Evolutionary conservation across 2,329 filamentous ascomycete genomes (phyloP).

Genomic region (Beauveria rudraprayagi): DNA sequence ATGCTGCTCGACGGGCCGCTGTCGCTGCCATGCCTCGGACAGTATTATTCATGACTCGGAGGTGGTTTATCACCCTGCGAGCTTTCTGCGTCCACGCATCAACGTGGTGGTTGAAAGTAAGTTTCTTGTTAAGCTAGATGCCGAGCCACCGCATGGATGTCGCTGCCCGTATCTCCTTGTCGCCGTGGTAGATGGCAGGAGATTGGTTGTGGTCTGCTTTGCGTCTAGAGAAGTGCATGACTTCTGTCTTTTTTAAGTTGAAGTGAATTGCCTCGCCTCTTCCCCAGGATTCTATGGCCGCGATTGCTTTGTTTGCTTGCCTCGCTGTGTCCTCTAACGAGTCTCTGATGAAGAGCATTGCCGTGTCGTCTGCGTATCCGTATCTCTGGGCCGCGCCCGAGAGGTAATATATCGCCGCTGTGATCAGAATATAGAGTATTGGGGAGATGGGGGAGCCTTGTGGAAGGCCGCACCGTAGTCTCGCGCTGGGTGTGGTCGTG

Average conservation of each 20-base stretch:
- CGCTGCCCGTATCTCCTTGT: conserved; percentile 2
- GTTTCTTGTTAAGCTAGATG: conserved; percentile 7
- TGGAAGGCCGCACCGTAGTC: not conserved
- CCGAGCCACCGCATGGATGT: not conserved
- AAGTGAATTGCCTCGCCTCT: conserved; percentile 6
- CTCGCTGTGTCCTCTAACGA: too few species aligned
- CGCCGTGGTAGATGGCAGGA: not conserved
- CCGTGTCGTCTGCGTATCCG: conserved; percentile 6
- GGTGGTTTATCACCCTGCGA: too few species aligned
- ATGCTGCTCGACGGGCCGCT: too few species aligned
- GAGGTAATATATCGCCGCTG: conserved; percentile 4
- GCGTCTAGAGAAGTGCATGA: not conserved
- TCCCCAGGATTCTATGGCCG: not conserved
- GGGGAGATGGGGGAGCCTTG: conserved; percentile 11
- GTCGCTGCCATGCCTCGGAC: too few species aligned
- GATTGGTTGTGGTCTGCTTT: not conserved
- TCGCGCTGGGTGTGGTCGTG: not conserved
- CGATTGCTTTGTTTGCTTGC: too few species aligned
- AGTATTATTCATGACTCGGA: too few species aligned
- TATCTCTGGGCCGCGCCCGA: not conserved
- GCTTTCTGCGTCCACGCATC: too few species aligned
- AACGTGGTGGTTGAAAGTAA: conserved; percentile 1
- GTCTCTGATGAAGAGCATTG: not conserved
- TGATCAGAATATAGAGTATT: conserved; percentile 8
- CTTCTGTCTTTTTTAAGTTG: not conserved